phyloP scores from a whole-genome alignment of 2,329 filamentous ascomycete genomes.

The Sporothrix globosa region DNA sequence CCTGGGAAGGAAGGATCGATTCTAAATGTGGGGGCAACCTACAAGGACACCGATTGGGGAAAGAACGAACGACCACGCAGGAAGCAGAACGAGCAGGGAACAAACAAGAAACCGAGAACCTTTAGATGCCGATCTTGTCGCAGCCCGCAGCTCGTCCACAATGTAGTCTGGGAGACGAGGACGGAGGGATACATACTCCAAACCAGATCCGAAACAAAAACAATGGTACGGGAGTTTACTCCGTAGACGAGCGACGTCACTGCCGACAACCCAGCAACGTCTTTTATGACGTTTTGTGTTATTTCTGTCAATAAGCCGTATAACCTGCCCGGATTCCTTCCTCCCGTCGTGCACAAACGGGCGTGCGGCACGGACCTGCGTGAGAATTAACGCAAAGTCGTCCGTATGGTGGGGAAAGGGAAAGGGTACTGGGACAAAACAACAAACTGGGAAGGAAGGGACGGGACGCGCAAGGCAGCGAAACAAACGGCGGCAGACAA shows the following conservation, averaged over 20 bases:
- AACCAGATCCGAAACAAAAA: constrained; percentile 20
- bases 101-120: background rate
- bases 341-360: background rate
- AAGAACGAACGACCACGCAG: background rate
- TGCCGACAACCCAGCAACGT: background rate
- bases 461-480: constrained; percentile 7
- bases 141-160: background rate
- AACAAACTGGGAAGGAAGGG: constrained; percentile 13
- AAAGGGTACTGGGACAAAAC: background rate
- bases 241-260: constrained; percentile 6
- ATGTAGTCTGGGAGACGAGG: background rate
- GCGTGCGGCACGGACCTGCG: background rate
- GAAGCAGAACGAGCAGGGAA: constrained; percentile 2
- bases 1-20: constrained; percentile 24
- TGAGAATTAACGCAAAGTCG: background rate
- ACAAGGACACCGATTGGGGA: background rate
- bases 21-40: background rate
- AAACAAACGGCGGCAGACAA: constrained; percentile 13
- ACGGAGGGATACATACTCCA: background rate
- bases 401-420: too few relatives aligned
- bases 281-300: background rate
- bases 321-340: background rate
- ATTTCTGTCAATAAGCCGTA: background rate
- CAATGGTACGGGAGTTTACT: background rate
- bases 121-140: constrained; percentile 16